phyloP scores from a whole-genome alignment of 371 early-diverging fungal species.

The Mortierella sp. region DNA sequence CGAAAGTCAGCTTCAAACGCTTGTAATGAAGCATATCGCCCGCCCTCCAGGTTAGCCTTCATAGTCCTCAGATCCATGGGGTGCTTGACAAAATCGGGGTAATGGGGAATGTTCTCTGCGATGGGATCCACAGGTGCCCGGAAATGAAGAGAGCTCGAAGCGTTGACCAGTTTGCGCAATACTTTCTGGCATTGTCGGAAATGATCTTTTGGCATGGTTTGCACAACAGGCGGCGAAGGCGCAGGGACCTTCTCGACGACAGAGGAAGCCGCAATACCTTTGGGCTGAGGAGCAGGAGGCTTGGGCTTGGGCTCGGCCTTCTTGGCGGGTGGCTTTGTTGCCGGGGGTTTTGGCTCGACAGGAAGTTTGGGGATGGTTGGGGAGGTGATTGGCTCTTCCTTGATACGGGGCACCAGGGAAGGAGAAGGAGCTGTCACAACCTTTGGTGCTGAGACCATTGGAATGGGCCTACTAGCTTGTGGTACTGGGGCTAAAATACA shows the following conservation, averaged over 20 bases:
- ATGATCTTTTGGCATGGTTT: constrained; percentile 31
- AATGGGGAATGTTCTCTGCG: constrained; percentile 88
- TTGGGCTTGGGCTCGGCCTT: constrained; percentile 39
- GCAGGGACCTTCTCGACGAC: constrained; percentile 8
- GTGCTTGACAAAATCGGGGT: constrained; percentile 84
- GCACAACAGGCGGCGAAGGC: constrained; percentile 4
- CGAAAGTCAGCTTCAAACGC: constrained; percentile 73
- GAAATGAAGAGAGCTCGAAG: constrained; percentile 62
- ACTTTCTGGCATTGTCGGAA: constrained; percentile 37
- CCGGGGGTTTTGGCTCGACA: not conserved
- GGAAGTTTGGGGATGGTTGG: constrained; percentile 17
- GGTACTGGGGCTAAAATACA: not conserved
- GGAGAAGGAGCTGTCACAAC: not conserved
- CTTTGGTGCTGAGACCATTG: constrained; percentile 11
- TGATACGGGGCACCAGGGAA: constrained; percentile 17
- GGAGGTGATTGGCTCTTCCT: constrained; percentile 44
- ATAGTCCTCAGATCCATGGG: constrained; percentile 99
- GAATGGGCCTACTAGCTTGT: not conserved
- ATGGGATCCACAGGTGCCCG: constrained; percentile 93
- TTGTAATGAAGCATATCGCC: constrained; percentile 63
- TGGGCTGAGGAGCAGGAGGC: constrained; percentile 15
- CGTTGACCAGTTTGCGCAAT: constrained; percentile 39
- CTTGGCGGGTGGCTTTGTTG: constrained; percentile 23
- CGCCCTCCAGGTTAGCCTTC: constrained; percentile 79
- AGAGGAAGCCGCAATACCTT: not conserved